Evolutionary conservation across 306 rosid genomes (phyloP), one percentile per base, ranked within the genome.

Genomic region (Sechiopsis laciniata): DNA sequence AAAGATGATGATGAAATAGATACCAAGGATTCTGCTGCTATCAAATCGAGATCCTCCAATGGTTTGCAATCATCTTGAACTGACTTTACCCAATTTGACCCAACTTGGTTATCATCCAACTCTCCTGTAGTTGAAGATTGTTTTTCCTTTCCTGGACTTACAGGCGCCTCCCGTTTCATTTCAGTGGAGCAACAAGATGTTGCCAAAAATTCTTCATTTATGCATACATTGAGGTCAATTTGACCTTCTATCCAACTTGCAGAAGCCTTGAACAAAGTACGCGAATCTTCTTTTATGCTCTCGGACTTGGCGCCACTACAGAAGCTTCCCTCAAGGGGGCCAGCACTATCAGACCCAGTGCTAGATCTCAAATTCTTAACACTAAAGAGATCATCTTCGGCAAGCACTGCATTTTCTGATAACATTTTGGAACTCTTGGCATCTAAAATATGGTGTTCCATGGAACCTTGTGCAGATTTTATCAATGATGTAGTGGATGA

Each of bases 71-170:
- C 83, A 52, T 84, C 86, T 75, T 74, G 82, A 58, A 76, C 79
- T 17, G 83, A 42, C 79, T 67, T 79, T 35, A 48, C 79, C 70
- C 58, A 75, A 71, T 81, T 72, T 69, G 68, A 73, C 69, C 72
- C 89, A 17, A 66, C 70, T 66, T 78, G 88, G 82, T 81, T 84
- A 72, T 78, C 91, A 51, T 85, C 88, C 42, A 87, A 86, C 75
- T 86, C 91, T 68, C 91, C 95, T 85, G 92, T 77, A 8, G 87
- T 88, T 22, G 93, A 90, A 59, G 90, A 85, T 71, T 87, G 75
- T 69, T 86, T 93, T 80, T 82, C 87, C 82, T 87, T 87, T 72
- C 85, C 89, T 16, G 94, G 97, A 78, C 91, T 90, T 3, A 5
- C 74, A 64, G 97, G 97, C 11, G 84, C 90, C 64, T 87, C 88